Evolutionary conservation across 1,284 basidiomycete species (phyloP).

Genomic region (Moesziomyces parantarcticus): DNA sequence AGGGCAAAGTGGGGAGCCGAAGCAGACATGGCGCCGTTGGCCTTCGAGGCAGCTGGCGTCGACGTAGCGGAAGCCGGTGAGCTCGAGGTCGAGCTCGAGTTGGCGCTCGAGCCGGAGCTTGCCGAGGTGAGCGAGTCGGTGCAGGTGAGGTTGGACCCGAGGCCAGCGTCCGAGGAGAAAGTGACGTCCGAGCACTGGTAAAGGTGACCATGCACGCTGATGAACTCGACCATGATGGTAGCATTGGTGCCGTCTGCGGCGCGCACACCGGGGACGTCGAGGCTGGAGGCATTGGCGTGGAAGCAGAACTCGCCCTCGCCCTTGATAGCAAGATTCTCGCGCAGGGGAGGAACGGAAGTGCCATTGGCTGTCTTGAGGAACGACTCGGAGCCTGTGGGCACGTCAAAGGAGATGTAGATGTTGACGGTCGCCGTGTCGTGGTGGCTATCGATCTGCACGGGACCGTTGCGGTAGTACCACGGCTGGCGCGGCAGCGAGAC

Average conservation of each 20-base stretch:
- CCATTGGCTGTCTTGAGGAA: constrained; percentile 13
- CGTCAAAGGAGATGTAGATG: constrained; percentile 39
- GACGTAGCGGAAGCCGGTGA: constrained; percentile 1
- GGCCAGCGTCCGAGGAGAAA: constrained; percentile 18
- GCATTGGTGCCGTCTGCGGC: constrained; percentile 27
- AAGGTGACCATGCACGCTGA: constrained; percentile 39
- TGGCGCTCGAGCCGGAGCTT: background rate
- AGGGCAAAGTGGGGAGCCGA: background rate
- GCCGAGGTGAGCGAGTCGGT: constrained; percentile 21
- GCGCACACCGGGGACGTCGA: constrained; percentile 3
- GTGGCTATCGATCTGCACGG: constrained; percentile 41
- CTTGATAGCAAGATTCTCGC: constrained; percentile 21
- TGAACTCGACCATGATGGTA: constrained; percentile 50
- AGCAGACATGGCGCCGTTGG: constrained; percentile 4
- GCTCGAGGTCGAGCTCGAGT: background rate
- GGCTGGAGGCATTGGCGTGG: constrained; percentile 23
- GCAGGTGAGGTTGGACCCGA: constrained; percentile 27
- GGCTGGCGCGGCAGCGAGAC: constrained; percentile 20
- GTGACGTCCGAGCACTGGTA: constrained; percentile 47
- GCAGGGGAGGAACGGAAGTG: constrained; percentile 5
- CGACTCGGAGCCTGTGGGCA: constrained; percentile 17
- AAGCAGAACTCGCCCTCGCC: constrained; percentile 44
- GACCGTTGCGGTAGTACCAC: constrained; percentile 38
- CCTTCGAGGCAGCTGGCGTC: constrained; percentile 4
- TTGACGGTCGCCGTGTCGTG: constrained; percentile 46